A percentile compares a stretch with the other conserved stretches of the same genome.
Conservation (phyloP, 257 asterid genomes). For the Solanum boliviense region DNA sequence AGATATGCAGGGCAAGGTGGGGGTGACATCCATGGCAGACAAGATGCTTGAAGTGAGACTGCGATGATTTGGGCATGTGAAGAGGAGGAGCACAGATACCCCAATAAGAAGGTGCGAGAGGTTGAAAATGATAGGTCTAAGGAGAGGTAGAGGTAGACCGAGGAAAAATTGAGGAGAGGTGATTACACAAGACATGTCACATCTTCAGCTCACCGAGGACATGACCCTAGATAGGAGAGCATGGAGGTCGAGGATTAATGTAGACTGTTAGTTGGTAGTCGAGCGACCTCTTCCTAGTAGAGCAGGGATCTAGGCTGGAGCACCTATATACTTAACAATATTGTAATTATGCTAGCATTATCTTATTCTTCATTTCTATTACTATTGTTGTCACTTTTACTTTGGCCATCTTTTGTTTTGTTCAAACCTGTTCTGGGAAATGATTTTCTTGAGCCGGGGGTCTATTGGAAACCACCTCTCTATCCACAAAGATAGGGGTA, state of each 20-base stretch:
- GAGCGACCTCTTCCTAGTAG: background rate
- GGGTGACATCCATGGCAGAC: background rate
- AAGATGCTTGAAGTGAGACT: background rate
- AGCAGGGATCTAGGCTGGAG: background rate
- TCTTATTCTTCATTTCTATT: background rate
- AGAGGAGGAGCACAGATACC: background rate
- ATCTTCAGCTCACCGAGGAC: background rate
- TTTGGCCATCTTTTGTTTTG: background rate
- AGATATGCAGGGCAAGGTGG: background rate
- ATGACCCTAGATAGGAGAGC: background rate
- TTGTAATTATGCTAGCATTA: background rate
- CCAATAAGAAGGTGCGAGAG: background rate
- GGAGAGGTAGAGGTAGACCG: background rate
- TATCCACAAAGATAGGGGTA: background rate
- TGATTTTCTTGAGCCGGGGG: background rate
- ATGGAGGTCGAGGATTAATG: background rate
- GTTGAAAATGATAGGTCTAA: background rate
- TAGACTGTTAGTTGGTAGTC: background rate
- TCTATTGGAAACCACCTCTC: background rate
- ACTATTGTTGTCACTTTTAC: background rate
- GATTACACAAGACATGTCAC: background rate
- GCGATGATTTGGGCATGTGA: background rate
- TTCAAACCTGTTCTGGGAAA: background rate
- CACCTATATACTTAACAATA: background rate
- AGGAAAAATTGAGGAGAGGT: background rate